Percentiles rank a stretch among this genome's conserved stretches.
phyloP scores from a whole-genome alignment of 2,329 filamentous ascomycete genomes.

The Aspergillus pseudoterreus region DNA sequence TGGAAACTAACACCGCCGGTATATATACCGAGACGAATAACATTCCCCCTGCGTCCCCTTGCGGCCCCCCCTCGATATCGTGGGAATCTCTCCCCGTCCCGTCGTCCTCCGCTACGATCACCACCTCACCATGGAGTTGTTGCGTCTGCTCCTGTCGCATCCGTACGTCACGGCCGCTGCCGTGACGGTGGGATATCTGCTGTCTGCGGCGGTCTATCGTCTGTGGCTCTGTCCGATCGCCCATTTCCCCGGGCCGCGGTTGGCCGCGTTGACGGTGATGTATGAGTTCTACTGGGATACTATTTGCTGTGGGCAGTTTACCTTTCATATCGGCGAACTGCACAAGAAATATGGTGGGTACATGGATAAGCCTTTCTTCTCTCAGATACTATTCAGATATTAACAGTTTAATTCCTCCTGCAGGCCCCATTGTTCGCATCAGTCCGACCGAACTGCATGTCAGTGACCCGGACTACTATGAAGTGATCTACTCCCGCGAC shows the following conservation, averaged over 20 bases:
- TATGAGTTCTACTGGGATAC: conserved; percentile 12
- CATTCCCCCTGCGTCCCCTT: background rate
- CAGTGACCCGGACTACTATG: conserved; percentile 26
- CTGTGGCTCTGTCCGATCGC: conserved; percentile 8
- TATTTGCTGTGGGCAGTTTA: conserved; percentile 7
- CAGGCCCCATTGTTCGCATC: conserved; percentile 33
- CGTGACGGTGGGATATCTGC: background rate
- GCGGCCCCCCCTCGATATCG: background rate
- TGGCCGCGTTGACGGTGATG: conserved; percentile 4
- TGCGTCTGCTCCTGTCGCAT: conserved; percentile 4
- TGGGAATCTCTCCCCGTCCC: background rate
- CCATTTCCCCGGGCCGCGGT: conserved; percentile 8
- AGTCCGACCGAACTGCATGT: conserved; percentile 32
- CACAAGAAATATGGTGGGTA: conserved; percentile 11
- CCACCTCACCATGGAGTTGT: conserved; percentile 3
- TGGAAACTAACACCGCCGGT: background rate
- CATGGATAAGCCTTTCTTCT: background rate
- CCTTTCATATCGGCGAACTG: conserved; percentile 9
- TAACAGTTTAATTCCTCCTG: background rate
- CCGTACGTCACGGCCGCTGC: background rate
- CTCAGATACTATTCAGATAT: background rate
- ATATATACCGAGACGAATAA: background rate
- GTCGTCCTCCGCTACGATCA: background rate
- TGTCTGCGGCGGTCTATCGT: conserved; percentile 5
- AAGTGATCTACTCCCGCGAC: conserved; percentile 27